Conservation (phyloP, 176 grass and related monocot species). For the Ensete glaucum region DNA sequence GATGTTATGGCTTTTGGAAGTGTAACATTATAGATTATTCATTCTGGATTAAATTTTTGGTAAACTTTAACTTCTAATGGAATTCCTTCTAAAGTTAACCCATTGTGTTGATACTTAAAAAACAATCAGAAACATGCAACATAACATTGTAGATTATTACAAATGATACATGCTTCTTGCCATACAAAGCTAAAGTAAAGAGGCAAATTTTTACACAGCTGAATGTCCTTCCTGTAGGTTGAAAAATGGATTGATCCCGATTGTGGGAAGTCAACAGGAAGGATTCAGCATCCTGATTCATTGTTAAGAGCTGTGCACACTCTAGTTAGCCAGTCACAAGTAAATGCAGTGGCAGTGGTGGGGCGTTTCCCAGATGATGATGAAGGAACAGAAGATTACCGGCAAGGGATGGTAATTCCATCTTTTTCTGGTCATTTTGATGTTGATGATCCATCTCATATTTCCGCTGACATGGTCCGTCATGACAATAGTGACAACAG, state of each 20-base stretch:
- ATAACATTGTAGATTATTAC: too few relatives aligned
- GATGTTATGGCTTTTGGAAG: not conserved
- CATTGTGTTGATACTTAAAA: too few relatives aligned
- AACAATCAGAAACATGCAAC: too few relatives aligned
- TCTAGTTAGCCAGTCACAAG: constrained; percentile 41
- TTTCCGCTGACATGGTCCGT: not conserved
- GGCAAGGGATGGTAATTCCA: constrained; percentile 58
- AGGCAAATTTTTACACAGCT: not conserved
- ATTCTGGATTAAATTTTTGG: not conserved
- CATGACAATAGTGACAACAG: too few relatives aligned
- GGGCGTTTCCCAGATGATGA: constrained; percentile 82
- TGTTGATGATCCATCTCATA: not conserved
- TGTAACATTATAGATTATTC: not conserved
- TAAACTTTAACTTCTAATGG: not conserved
- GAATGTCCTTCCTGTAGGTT: constrained; percentile 33
- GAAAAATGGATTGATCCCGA: constrained; percentile 73
- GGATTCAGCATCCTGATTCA: constrained; percentile 52
- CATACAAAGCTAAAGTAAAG: not conserved
- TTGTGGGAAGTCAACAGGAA: constrained; percentile 78
- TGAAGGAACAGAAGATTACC: constrained; percentile 51
- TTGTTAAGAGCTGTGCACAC: constrained; percentile 59
- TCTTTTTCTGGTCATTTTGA: constrained; percentile 1
- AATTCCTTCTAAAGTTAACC: not conserved
- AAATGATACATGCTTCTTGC: not conserved
- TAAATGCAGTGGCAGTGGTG: constrained; percentile 81